Base-by-base conservation (phyloP, 1,284 basidiomycete species). In the Cerrena zonata region DNA sequence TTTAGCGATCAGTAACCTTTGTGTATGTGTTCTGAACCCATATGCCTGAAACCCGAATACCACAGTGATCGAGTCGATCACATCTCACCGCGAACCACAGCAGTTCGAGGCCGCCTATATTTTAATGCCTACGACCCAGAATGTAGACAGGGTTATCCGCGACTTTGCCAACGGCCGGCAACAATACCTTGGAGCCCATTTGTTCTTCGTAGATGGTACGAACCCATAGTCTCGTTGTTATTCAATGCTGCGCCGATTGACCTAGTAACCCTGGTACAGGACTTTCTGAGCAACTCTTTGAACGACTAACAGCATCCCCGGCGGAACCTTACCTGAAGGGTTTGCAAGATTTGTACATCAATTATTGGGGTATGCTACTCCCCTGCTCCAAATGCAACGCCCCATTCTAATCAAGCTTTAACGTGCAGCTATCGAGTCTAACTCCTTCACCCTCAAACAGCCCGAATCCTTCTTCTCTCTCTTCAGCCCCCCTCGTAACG, bases 121-220 rank as follows among this genome's bases (percentile, higher is more conserved):
- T 55, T 76, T 99, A 54, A 95, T 94, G 76, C 91, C 96, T 12
- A 99, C 96, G 1, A 84, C 83, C 2, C 89, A 93, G 71, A 99
- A 99, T 66, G 83, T 98, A 45, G 87, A 96, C 54, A 82, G 94
- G 18, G 79, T 99, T 63, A 88, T 98, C 60, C 80, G 76, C 25
- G 94, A 97, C 69, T 95, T 93, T 64, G 75, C 79, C 7, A 69
- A 72, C 51, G 77, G 77, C 4, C 68, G 71, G 49, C 78, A 80
- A 53, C 90, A 89, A 62, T 99, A 98, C 66, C 84, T 86, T 23
- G 88, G 77, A 0, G 96, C 89, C 0, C 92, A 98, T 68, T 68
- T 98, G 51, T 97, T 96, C 77, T 99, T 99, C 68, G 78, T 95
- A 48, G 96, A 99, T 66, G 87, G 94, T 91, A 59, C 60, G 81